Evolutionary conservation across 2,329 filamentous ascomycete genomes (phyloP), one percentile per base, ranked within the genome.

Genomic region (Sporothrix globosa): DNA sequence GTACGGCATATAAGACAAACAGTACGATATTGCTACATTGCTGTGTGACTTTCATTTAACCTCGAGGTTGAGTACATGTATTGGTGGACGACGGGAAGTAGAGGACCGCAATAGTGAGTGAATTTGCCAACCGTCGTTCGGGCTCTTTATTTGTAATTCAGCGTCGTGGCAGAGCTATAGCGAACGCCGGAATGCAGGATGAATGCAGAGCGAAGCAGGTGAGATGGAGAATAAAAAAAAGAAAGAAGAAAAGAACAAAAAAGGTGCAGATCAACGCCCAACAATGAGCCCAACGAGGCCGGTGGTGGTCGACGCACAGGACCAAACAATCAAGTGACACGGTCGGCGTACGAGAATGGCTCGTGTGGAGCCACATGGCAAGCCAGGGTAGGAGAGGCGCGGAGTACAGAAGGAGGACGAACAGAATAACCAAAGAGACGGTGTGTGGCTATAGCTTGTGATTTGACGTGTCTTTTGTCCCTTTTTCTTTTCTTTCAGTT

Each of bases 321-420:
- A 60, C 7, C 41, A 53, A 27, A 50, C 63, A 71, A 68, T 68
- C 69, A 70, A 71, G 69, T 71, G 69, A 68, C 69, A 68, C 69
- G 24, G 58, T n/a, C 46, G 66, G 53, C 39, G 65, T 46, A 61
- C 41, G 34, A 66, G 56, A 50, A 21, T 46, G 52, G 56, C 24
- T 63, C 53, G 67, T 46, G 58, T 71, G 70, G 70, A 71, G 70
- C 70, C 67, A 71, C 63, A 67, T 71, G 70, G 70, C 60, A 70
- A 17, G 34, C 41, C 50, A 66, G 58, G 34, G 24, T 46, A 39
- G 54, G 27, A 21, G 52, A 46, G 48, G 34, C 60, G 44, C 30
- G 9, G 68, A n/a, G 30, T n/a, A 54, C 27, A 24, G 44, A 66
- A 34, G 34, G 34, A 21, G 41, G 46, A 63, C 9, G 13, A 44